Evolutionary conservation across 2,329 filamentous ascomycete species (phyloP).

Genomic region (Nothopassalora personata): DNA sequence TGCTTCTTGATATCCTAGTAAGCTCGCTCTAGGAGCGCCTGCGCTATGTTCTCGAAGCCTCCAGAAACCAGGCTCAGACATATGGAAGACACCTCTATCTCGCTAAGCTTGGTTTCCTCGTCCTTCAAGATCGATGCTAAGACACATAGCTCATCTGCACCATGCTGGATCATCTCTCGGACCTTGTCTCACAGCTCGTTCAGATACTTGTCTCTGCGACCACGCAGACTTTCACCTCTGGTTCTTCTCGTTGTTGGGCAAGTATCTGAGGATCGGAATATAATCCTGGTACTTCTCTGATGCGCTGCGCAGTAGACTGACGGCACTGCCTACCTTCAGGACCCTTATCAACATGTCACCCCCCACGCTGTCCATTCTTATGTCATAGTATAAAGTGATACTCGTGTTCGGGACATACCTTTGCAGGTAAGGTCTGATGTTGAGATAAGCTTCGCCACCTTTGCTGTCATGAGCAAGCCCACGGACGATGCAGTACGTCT

Average conservation of each 20-base stretch:
- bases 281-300: slow-evolving; percentile 53
- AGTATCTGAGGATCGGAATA: slow-evolving; percentile 46
- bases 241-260: slow-evolving; percentile 51
- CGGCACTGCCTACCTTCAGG: slow-evolving; percentile 49
- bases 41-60: slow-evolving; percentile 52
- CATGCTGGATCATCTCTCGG: slow-evolving; percentile 47
- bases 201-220: slow-evolving; percentile 47
- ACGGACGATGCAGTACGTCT: slow-evolving; percentile 47
- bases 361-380: slow-evolving; percentile 51
- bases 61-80: slow-evolving; percentile 50
- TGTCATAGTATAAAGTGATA: slow-evolving; percentile 51
- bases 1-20: slow-evolving; percentile 48
- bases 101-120: slow-evolving; percentile 48
- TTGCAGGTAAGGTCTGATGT: slow-evolving; percentile 50
- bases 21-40: slow-evolving; percentile 50
- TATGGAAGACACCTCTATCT: slow-evolving; percentile 51
- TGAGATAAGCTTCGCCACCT: slow-evolving; percentile 33
- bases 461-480: slow-evolving; percentile 44
- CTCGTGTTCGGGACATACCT: slow-evolving; percentile 52
- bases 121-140: slow-evolving; percentile 51
- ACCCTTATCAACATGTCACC: slow-evolving; percentile 50
- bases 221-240: slow-evolving; percentile 42
- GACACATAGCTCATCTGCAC: slow-evolving; percentile 52
- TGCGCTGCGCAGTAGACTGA: slow-evolving; percentile 46
- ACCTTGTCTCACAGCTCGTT: slow-evolving; percentile 48